These are phyloP conservation scores for Saccharomycopsis sp. DNA, from an alignment of 805 yeast genomes.

Conservation along the genomic window DNA sequence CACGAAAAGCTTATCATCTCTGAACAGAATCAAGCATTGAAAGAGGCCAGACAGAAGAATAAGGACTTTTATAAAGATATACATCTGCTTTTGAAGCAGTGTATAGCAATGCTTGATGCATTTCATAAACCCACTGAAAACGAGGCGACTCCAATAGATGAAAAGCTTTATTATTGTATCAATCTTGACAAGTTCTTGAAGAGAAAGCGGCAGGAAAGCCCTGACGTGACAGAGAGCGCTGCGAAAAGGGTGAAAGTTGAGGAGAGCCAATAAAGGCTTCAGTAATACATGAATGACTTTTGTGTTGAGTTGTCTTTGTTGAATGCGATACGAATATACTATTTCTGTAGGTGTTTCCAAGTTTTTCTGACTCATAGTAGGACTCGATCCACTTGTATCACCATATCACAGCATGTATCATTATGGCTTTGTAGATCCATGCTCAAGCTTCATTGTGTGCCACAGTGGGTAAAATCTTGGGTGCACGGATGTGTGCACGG, in stretches of 20 bases:
- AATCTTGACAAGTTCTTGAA: conserved; percentile 51
- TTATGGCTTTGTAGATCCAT: too few species aligned
- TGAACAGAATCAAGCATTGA: neutral
- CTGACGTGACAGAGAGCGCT: conserved; percentile 4
- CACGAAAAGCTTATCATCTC: conserved; percentile 8
- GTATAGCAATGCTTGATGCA: conserved; percentile 40
- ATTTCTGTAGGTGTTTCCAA: too few species aligned
- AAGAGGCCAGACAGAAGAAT: neutral
- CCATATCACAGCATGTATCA: too few species aligned
- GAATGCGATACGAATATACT: too few species aligned
- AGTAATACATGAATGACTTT: neutral
- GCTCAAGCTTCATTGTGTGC: too few species aligned
- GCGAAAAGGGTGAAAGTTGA: conserved; percentile 8
- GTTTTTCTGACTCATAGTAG: too few species aligned
- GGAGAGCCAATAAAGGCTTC: neutral
- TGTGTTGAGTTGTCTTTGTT: too few species aligned
- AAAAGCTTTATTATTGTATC: conserved; percentile 54
- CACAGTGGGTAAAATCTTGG: too few species aligned
- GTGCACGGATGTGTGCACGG: neutral
- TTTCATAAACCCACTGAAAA: conserved; percentile 46
- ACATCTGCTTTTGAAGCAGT: conserved; percentile 27
- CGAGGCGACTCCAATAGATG: conserved; percentile 56
- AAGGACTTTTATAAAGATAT: neutral
- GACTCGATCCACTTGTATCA: too few species aligned
- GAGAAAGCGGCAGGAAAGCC: conserved; percentile 31